Evolutionary conservation across 2,329 filamentous ascomycete species (phyloP).

Genomic region (Orbilia brochopaga): DNA sequence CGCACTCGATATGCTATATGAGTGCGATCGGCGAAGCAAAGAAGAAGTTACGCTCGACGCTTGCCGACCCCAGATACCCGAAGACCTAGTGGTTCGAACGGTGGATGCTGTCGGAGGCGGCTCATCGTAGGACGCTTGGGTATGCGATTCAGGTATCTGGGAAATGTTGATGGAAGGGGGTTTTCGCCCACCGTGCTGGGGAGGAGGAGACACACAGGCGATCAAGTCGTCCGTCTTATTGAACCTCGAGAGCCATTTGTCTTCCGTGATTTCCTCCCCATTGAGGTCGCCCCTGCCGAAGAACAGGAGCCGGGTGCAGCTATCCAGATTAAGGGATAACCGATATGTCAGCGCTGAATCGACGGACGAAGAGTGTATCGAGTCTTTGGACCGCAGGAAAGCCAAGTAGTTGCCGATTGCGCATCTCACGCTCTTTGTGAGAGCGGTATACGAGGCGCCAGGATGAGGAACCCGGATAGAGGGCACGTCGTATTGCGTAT

Average conservation of each 20-base stretch:
- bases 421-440: constrained; percentile 44
- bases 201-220: constrained; percentile 37
- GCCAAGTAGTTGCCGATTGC: constrained; percentile 47
- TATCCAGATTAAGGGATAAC: constrained; percentile 44
- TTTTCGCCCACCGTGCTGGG: constrained; percentile 36
- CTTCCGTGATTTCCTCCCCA: constrained; percentile 44
- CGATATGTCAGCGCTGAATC: constrained; percentile 43
- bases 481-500: constrained; percentile 39
- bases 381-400: constrained; percentile 47
- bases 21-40: constrained; percentile 36
- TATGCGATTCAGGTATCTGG: constrained; percentile 35
- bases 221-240: constrained; percentile 48
- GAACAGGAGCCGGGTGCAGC: constrained; percentile 38
- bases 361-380: constrained; percentile 42
- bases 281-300: constrained; percentile 44
- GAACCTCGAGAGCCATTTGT: constrained; percentile 44
- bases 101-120: constrained; percentile 43
- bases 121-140: constrained; percentile 36
- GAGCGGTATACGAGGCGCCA: constrained; percentile 39
- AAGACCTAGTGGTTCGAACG: constrained; percentile 29
- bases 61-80: constrained; percentile 42
- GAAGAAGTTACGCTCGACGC: constrained; percentile 41
- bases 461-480: constrained; percentile 43
- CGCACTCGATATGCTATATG: constrained; percentile 42
- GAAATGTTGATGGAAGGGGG: constrained; percentile 36